These are phyloP conservation scores for Podospora conica DNA, from an alignment of 495 filamentous ascomycete genomes.

Conservation along the genomic window DNA sequence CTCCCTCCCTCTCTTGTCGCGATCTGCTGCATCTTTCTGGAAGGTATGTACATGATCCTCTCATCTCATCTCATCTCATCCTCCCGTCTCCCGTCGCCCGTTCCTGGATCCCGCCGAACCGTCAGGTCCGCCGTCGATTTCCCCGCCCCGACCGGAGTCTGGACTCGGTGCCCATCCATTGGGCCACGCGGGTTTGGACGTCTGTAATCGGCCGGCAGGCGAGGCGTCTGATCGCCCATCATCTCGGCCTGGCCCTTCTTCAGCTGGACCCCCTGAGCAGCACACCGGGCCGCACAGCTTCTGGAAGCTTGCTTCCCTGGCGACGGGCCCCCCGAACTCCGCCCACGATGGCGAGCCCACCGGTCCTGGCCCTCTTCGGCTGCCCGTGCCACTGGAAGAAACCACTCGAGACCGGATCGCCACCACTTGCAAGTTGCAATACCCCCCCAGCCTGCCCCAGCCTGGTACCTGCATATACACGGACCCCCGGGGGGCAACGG, in stretches of 20 bases:
- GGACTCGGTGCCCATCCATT: conserved; percentile 4
- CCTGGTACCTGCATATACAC: conserved; percentile 4
- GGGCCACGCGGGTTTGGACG: not conserved
- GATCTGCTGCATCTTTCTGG: not conserved
- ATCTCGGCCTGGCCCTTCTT: conserved; percentile 1
- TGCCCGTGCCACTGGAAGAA: conserved; percentile 5
- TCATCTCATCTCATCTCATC: conserved; percentile 1
- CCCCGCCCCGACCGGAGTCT: not conserved
- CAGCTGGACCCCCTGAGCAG: not conserved
- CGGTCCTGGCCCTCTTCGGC: not conserved
- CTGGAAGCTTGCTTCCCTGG: conserved; percentile 7
- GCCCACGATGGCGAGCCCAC: not conserved
- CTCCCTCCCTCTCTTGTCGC: conserved; percentile 1
- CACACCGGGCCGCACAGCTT: conserved; percentile 6
- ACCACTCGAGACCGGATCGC: conserved; percentile 18
- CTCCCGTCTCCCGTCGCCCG: not conserved
- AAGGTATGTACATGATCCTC: conserved; percentile 1
- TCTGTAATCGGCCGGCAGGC: conserved; percentile 12
- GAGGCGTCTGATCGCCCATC: conserved; percentile 29
- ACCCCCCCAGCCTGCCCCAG: too few relatives aligned
- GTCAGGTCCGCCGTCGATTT: conserved; percentile 13
- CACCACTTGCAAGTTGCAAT: conserved; percentile 1
- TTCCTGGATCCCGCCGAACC: conserved; percentile 20
- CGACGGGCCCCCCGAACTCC: not conserved
- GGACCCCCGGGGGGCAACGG: not conserved